Percentiles rank a stretch among this genome's conserved stretches.
These are phyloP conservation scores for Chlamydomonas sphaeroides DNA, from an alignment of 139 green algal species.

Conservation along the genomic window DNA sequence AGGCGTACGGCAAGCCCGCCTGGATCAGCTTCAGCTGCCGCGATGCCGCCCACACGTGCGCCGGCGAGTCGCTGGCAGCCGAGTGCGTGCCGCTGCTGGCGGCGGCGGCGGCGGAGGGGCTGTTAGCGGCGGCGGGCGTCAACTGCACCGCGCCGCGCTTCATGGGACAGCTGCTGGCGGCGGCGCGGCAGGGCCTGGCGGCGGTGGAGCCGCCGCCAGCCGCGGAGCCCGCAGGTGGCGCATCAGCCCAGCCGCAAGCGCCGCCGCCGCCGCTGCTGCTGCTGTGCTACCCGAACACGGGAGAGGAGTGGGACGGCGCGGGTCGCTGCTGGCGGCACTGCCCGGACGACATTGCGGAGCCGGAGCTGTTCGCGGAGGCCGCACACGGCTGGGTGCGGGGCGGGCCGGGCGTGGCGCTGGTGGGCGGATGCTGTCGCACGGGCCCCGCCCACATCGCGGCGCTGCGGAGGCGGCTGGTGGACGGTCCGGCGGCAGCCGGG, in stretches of 20 bases:
- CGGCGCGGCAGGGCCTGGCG: not conserved
- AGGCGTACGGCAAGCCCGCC: slow-evolving; percentile 39
- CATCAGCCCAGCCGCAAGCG: not conserved
- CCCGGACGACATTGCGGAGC: not conserved
- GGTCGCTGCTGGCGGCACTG: slow-evolving; percentile 37
- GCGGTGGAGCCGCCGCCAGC: not conserved
- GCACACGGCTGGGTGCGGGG: slow-evolving; percentile 35
- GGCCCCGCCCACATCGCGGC: slow-evolving; percentile 31
- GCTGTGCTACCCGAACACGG: slow-evolving; percentile 55
- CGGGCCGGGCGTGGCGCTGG: not conserved
- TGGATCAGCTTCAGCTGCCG: slow-evolving; percentile 55
- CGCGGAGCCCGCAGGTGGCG: not conserved
- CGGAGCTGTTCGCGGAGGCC: slow-evolving; percentile 13
- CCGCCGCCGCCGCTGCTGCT: not conserved
- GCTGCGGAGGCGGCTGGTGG: not conserved
- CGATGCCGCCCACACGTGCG: slow-evolving; percentile 34
- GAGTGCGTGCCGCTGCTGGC: slow-evolving; percentile 34
- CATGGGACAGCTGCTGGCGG: slow-evolving; percentile 31
- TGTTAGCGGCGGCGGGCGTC: slow-evolving; percentile 44
- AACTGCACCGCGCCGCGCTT: slow-evolving; percentile 49
- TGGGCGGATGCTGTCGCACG: slow-evolving; percentile 50
- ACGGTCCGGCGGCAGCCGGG: too few species aligned
- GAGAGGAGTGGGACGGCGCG: slow-evolving; percentile 45
- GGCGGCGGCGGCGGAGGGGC: slow-evolving; percentile 7
- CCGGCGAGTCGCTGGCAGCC: slow-evolving; percentile 38